A percentile compares a stretch with the other conserved stretches of the same genome.
These are phyloP conservation scores for Syncephalastrum racemosum DNA, from an alignment of 371 early-diverging fungal species.

Conservation along the genomic window DNA sequence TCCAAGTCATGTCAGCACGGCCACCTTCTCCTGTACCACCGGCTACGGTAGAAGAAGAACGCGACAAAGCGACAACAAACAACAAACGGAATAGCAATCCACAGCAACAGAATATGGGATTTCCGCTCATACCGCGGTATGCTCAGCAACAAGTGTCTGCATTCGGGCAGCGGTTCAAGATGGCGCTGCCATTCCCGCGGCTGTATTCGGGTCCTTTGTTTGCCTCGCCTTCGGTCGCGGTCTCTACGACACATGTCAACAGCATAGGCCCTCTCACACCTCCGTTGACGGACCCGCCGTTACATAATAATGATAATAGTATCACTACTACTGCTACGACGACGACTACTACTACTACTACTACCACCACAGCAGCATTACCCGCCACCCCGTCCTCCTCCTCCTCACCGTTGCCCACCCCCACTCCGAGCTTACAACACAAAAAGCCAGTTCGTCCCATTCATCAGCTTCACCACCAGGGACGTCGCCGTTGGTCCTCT, in stretches of 20 bases:
- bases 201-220: slow-evolving; percentile 13
- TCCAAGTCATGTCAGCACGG: no score
- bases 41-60: no score
- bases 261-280: slow-evolving; percentile 16
- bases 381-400: not conserved
- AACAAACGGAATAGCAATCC: no score
- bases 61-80: no score
- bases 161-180: no score
- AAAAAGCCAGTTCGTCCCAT: not conserved
- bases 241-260: slow-evolving; percentile 9
- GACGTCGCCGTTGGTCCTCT: not conserved
- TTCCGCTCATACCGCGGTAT: no score
- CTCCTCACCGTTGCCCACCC: slow-evolving; percentile 2
- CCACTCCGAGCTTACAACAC: slow-evolving; percentile 2
- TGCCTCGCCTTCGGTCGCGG: slow-evolving; percentile 12
- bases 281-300: slow-evolving; percentile 4
- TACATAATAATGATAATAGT: no score
- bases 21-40: no score
- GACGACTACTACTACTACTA: not conserved
- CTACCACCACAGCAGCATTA: not conserved
- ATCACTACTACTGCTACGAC: no score
- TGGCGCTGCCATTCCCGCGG: slow-evolving; percentile 8
- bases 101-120: no score
- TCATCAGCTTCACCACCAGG: not conserved
- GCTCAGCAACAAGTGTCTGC: no score